These are phyloP conservation scores for Otatea glauca DNA, from an alignment of 176 grass and related monocot genomes.

Conservation along the genomic window DNA sequence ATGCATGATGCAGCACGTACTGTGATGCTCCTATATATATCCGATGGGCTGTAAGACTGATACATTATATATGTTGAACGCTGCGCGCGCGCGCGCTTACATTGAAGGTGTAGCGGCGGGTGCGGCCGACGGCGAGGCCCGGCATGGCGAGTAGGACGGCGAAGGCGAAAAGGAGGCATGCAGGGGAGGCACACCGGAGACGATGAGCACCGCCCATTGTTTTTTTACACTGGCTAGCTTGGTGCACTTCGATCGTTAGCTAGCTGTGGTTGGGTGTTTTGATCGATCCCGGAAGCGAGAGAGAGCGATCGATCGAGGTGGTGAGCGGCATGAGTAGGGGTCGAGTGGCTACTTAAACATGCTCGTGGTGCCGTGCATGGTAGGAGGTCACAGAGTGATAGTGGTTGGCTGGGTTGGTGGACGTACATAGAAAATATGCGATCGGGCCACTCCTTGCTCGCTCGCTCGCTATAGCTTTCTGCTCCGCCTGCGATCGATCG, in stretches of 20 bases:
- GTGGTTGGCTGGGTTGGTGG: constrained; percentile 61
- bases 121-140: constrained; percentile 40
- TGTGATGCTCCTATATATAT: no score
- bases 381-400: constrained; percentile 46
- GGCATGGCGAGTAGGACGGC: constrained; percentile 41
- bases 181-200: constrained; percentile 40
- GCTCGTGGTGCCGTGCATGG: constrained; percentile 50
- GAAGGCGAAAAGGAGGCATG: constrained; percentile 45
- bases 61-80: background rate
- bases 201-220: constrained; percentile 32
- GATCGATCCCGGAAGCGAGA: background rate
- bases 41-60: background rate
- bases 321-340: constrained; percentile 39
- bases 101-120: constrained; percentile 61
- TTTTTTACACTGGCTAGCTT: background rate
- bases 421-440: constrained; percentile 40
- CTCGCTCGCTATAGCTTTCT: background rate
- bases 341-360: constrained; percentile 36
- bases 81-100: background rate
- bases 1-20: no score
- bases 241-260: background rate
- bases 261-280: no score
- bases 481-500: background rate
- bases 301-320: background rate
- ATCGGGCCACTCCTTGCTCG: constrained; percentile 22